Evolutionary conservation across 345 rosid genomes (phyloP), one percentile per base, ranked within the genome.

Genomic region (Carallia brachiata): DNA sequence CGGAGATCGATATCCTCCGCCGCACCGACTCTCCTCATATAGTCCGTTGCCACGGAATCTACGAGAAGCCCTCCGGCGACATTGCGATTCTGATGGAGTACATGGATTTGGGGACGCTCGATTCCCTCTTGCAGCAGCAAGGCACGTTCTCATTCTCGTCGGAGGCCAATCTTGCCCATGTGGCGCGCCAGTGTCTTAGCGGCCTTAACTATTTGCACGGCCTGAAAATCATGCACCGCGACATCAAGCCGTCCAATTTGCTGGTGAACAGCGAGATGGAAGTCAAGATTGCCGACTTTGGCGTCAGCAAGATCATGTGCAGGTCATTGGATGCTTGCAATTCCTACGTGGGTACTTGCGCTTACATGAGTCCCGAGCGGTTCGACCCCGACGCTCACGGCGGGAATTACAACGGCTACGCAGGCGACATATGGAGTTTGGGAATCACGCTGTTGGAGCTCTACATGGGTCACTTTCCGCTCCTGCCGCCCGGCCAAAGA

Each of bases 281-380:
- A 13, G 90, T 93, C 19, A 93, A 93, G 67, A 93, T 93, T 53
- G 86, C 92, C 2, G 98, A 93, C 65, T 93, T 93, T 52, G 97
- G 98, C 0, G 97, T 91, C 0, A 85, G 97, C 65, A 93, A 88
- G 48, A 83, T 93, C 71, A 84, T 91, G 87, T 66, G 77, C 36
- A 80, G 92, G 9, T 83, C 89, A 1, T 69, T 91, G 10, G 94
- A 93, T 60, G 77, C 92, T 4, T 89, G 98, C 39, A 90, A 89
- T 30, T 93, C 97, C 16, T 93, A 90, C 39, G 96, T 93, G 2
- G 98, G 98, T 0, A 93, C 98, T 5, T 89, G 92, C 61, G 98
- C 98, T 30, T 93, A 93, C 69, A 93, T 93, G 98, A 90, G 97
- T 30, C 98, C 97, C 0, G 98, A 93, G 71, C 72, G 97, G 39